A percentile compares a stretch with the other conserved stretches of the same genome.
Conservation (phyloP, 2,329 filamentous ascomycete species). For the Pestalotiopsis sp. region DNA sequence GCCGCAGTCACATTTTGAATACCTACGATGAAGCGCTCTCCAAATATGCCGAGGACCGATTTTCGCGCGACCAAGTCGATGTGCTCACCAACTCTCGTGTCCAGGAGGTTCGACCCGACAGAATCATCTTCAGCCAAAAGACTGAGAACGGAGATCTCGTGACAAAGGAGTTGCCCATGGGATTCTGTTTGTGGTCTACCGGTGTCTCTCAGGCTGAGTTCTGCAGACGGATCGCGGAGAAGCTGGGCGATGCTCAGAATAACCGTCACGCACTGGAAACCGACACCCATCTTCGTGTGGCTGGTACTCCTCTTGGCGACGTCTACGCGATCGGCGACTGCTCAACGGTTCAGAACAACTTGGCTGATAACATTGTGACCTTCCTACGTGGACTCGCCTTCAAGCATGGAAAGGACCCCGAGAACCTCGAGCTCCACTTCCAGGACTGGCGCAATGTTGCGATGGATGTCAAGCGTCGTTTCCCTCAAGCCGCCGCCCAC, state of each 20-base stretch:
- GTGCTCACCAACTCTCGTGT: conserved; percentile 93
- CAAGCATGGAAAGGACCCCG: conserved; percentile 88
- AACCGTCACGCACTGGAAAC: conserved; percentile 94
- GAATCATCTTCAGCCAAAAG: conserved; percentile 87
- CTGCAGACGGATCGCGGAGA: conserved; percentile 73
- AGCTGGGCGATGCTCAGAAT: conserved; percentile 74
- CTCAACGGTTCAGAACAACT: conserved; percentile 94
- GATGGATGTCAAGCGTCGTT: conserved; percentile 79
- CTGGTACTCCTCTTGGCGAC: conserved; percentile 86
- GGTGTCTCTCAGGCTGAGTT: conserved; percentile 87
- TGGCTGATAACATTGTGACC: conserved; percentile 85
- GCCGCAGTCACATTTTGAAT: conserved; percentile 91
- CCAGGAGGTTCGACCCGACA: conserved; percentile 81
- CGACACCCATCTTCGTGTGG: conserved; percentile 86
- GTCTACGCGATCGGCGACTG: conserved; percentile 98
- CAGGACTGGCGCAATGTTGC: conserved; percentile 87
- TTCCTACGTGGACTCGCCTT: conserved; percentile 89
- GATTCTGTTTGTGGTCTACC: conserved; percentile 97
- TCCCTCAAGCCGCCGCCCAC: conserved; percentile 87
- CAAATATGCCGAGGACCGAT: conserved; percentile 86
- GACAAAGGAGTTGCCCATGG: conserved; percentile 93
- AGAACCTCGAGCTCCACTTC: conserved; percentile 85
- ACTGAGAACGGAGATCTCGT: conserved; percentile 70
- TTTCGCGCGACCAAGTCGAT: conserved; percentile 87
- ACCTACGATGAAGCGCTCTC: conserved; percentile 97